Percentiles rank a stretch among this genome's conserved stretches.
Conservation (phyloP, 2,329 filamentous ascomycete species). For the Clarireedia monteithiana region DNA sequence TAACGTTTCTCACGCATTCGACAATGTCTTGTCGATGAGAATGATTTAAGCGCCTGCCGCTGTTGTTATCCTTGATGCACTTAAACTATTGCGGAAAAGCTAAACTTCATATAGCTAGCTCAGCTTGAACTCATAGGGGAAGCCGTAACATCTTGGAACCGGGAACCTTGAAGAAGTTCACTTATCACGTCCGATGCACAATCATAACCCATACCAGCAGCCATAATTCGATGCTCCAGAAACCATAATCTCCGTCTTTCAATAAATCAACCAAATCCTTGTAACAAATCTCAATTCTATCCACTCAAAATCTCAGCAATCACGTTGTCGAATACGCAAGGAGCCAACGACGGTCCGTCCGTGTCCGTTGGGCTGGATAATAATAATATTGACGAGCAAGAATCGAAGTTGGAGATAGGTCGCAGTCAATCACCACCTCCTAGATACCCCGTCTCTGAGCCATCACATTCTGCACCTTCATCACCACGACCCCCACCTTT, state of each 20-base stretch:
- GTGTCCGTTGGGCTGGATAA: conserved; percentile 32
- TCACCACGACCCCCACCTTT: conserved; percentile 48
- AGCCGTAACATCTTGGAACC: too few species aligned
- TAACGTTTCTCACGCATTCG: too few species aligned
- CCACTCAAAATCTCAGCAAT: conserved; percentile 21
- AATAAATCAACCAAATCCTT: conserved; percentile 5
- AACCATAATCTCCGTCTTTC: conserved; percentile 6
- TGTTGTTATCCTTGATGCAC: too few species aligned
- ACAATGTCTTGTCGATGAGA: too few species aligned
- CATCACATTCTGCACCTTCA: conserved; percentile 39
- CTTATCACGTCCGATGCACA: background rate
- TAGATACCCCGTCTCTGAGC: conserved; percentile 47
- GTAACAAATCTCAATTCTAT: conserved; percentile 9
- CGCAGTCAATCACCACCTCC: conserved; percentile 47
- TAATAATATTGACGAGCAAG: conserved; percentile 15
- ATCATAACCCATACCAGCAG: background rate
- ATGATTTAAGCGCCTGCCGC: too few species aligned
- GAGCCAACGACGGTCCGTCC: conserved; percentile 35
- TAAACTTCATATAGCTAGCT: too few species aligned
- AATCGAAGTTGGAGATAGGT: conserved; percentile 30
- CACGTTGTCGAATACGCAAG: conserved; percentile 43
- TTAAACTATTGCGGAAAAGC: too few species aligned
- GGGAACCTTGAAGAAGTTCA: background rate
- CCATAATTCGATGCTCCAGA: background rate
- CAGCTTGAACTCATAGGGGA: too few species aligned